Conservation (phyloP, 1,284 basidiomycete genomes). For the Schizophyllum amplum region DNA sequence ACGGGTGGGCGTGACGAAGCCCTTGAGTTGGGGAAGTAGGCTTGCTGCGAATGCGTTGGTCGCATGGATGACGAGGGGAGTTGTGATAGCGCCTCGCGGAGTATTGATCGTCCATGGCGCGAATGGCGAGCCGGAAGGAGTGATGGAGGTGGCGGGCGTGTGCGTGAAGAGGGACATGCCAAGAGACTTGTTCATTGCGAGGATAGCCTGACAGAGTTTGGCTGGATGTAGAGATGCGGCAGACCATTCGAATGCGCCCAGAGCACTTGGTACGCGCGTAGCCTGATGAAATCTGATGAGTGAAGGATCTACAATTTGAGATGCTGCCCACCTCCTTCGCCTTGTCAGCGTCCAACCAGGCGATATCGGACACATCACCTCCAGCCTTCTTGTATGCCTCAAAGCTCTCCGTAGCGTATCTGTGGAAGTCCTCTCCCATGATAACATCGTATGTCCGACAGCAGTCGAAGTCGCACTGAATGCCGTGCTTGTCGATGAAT, state of each 20-base stretch:
- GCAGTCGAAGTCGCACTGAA: conserved; percentile 14
- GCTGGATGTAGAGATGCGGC: conserved; percentile 12
- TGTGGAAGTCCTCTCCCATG: conserved; percentile 11
- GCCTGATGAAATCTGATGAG: conserved; percentile 3
- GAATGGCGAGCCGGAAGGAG: neutral
- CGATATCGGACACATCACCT: conserved; percentile 10
- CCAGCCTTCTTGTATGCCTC: conserved; percentile 9
- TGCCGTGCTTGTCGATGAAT: conserved; percentile 9
- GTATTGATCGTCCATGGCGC: conserved; percentile 9
- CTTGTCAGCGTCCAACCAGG: conserved; percentile 6
- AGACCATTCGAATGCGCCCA: conserved; percentile 13
- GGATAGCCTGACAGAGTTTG: conserved; percentile 12
- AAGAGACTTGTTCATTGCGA: conserved; percentile 6
- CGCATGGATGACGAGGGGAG: conserved; percentile 12
- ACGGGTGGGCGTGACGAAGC: conserved; percentile 8
- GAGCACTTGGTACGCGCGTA: conserved; percentile 10
- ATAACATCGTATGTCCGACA: conserved; percentile 14
- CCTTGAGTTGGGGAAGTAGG: conserved; percentile 8
- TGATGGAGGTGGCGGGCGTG: conserved; percentile 10
- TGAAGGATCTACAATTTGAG: neutral
- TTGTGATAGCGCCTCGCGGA: conserved; percentile 8
- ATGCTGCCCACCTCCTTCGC: conserved; percentile 7
- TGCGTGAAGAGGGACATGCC: conserved; percentile 11
- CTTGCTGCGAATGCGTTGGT: conserved; percentile 14
- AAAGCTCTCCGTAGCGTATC: conserved; percentile 10